Base-by-base conservation (phyloP, 345 rosid species). In the Moricandia arvensis region DNA sequence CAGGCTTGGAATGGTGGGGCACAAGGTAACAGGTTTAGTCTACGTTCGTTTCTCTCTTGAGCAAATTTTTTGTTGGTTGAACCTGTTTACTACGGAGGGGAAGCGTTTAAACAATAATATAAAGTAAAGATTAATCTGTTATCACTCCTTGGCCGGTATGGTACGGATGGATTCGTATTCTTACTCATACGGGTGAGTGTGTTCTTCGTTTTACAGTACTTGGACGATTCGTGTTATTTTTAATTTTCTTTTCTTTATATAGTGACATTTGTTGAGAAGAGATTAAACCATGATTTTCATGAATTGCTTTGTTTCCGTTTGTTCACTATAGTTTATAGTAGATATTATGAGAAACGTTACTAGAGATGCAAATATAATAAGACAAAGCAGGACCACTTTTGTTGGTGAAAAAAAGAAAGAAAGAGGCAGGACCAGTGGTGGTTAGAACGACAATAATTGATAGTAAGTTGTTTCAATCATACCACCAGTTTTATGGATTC, bases 61-160 rank as follows among this genome's bases (percentile, higher is more conserved):
- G 70, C 75, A 61, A 35, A 2, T 13, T 68, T 75, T 26, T 75
- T 51, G 68, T 53, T 26, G 69, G 55, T 68, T 61, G 54, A 68
- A 16, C 69, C 54, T 51, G 79, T 35, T 68, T 68, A 65, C 71
- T 65, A 9, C 8, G 74, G 64, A 68, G 62, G 24, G 55, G 63
- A 63, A 5, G 30, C 75, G 66, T 41, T 76, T 38, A 38, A 70
- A 41, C 0, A 45, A 49, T 60, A 37, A 71, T 77, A 72, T 77
- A 77, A 65, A 71, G 76, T 77, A 77, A 65, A 71, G 72, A 77
- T 38, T 64, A 11, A 77, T 71, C 66, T 64, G 67, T 58, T 71
- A 24, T 69, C 53, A 31, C 27, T 31, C 66, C 41, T 34, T 18
- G 33, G 16, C 61, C 54, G 54, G 71, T 77, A 51, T 71, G 80